Conservation (phyloP, 768 basidiomycete genomes). For the Termitomyces sp. region DNA sequence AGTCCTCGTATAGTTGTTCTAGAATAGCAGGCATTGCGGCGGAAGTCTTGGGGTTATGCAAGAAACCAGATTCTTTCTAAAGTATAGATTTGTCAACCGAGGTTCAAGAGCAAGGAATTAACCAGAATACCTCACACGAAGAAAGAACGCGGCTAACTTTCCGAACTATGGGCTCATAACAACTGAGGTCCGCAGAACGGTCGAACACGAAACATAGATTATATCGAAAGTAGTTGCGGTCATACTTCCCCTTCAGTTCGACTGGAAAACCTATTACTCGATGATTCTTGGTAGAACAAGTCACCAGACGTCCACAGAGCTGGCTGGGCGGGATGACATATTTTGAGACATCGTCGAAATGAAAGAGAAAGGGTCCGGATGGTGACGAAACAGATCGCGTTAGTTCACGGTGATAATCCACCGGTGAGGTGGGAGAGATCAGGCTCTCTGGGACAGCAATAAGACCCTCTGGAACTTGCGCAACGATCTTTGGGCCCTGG, state of each 20-base stretch:
- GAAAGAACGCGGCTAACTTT: constrained; percentile 90
- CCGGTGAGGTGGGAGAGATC: constrained; percentile 28
- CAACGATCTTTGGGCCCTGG: constrained; percentile 84
- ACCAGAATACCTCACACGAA: constrained; percentile 72
- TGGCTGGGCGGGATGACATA: constrained; percentile 89
- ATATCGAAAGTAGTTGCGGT: constrained; percentile 85
- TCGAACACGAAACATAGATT: constrained; percentile 98
- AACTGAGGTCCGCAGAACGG: constrained; percentile 83
- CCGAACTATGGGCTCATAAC: constrained; percentile 92
- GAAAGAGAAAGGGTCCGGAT: constrained; percentile 58
- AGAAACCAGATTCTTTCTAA: constrained; percentile 84
- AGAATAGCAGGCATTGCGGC: constrained; percentile 74
- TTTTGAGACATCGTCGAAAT: constrained; percentile 87
- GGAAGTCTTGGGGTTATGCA: constrained; percentile 69
- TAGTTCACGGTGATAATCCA: constrained; percentile 27
- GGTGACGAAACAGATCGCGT: constrained; percentile 45
- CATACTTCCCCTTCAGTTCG: constrained; percentile 68
- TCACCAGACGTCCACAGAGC: constrained; percentile 85
- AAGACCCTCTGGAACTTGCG: constrained; percentile 91
- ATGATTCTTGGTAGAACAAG: constrained; percentile 73
- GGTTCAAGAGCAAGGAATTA: not conserved
- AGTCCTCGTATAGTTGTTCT: constrained; percentile 94
- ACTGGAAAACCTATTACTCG: constrained; percentile 93
- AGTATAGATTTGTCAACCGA: not conserved
- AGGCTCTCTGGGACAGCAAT: constrained; percentile 44